A percentile compares a stretch with the other conserved stretches of the same genome.
phyloP scores from a whole-genome alignment of 2,329 filamentous ascomycete species.

The Aureobasidium lini region DNA sequence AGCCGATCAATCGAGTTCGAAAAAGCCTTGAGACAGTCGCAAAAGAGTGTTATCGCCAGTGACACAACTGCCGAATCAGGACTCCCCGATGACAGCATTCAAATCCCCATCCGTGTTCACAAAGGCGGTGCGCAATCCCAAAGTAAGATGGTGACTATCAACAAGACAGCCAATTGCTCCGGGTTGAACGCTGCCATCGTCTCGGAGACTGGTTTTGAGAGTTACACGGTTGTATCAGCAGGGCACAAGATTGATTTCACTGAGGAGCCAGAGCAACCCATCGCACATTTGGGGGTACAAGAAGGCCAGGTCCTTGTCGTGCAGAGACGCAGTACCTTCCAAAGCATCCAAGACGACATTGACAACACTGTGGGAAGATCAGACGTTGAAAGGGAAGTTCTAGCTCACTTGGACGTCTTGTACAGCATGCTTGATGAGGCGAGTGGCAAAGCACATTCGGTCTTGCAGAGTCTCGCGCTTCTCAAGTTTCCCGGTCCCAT shows the following conservation, averaged over 20 bases:
- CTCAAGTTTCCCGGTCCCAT: constrained; percentile 48
- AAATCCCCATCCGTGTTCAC: constrained; percentile 1
- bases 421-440: constrained; percentile 63
- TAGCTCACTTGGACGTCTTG: constrained; percentile 74
- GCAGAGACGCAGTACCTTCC: constrained; percentile 9
- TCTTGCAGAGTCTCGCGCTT: constrained; percentile 53
- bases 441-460: constrained; percentile 30
- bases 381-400: constrained; percentile 67
- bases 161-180: constrained; percentile 3
- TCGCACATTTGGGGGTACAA: constrained; percentile 2
- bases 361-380: constrained; percentile 25
- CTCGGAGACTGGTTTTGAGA: constrained; percentile 3
- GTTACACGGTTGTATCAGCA: constrained; percentile 9
- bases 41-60: not conserved
- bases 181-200: constrained; percentile 3
- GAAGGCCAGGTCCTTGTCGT: constrained; percentile 12
- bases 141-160: not conserved
- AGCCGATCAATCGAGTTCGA: not conserved
- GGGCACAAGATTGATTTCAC: constrained; percentile 13
- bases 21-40: not conserved
- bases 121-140: not conserved
- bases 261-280: not conserved
- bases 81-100: not conserved
- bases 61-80: too few relatives aligned
- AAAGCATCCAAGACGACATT: constrained; percentile 11